Evolutionary conservation across 2,329 filamentous ascomycete species (phyloP), one percentile per base, ranked within the genome.

Genomic region (Amylocarpus encephaloides): DNA sequence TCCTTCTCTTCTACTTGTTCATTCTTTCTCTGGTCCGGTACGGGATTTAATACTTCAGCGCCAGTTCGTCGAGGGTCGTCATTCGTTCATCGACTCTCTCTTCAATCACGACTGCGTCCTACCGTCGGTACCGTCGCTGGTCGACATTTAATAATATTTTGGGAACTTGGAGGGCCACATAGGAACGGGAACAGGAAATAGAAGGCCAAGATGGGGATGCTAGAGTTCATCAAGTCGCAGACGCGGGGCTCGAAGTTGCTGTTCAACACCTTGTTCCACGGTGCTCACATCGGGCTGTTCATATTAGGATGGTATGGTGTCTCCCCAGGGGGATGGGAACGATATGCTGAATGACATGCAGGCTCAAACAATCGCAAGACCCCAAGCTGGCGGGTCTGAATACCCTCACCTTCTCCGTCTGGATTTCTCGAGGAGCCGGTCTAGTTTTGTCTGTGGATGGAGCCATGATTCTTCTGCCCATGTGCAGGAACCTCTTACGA

Each of bases 351-450:
- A 6, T 13, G 32, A 19, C 15, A 26, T 32, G 22, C 60, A 95
- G 90, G 89, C 87, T 75, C 64, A 85, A 93, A 62, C 93, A 98
- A 74, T 75, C 69, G 32, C 60, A 66, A 5, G 86, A 95, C 64
- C 54, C 66, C 9, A 80, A 80, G 50, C 75, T 98, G 26, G 84
- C 85, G 5, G 79, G 79, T 38, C 77, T 98, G 42, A 98, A 98
- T 69, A 79, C 73, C 0, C 80, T 98, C 43, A 76, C 77, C 48
- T 97, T 79, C 70, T 97, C 92, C 2, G 93, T 98, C 49, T 98
- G 92, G 92, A 80, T 96, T 52, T 97, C 93, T 26, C 83, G 93
- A 76, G 93, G 92, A 66, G 92, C 93, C 47, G 93, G 90, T 62
- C 72, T 98, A 36, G 86, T 88, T 5, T 75, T 98, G 52, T 85